A percentile compares a stretch with the other conserved stretches of the same genome.
Conservation (phyloP, 306 rosid species). For the Medicago arabica region DNA sequence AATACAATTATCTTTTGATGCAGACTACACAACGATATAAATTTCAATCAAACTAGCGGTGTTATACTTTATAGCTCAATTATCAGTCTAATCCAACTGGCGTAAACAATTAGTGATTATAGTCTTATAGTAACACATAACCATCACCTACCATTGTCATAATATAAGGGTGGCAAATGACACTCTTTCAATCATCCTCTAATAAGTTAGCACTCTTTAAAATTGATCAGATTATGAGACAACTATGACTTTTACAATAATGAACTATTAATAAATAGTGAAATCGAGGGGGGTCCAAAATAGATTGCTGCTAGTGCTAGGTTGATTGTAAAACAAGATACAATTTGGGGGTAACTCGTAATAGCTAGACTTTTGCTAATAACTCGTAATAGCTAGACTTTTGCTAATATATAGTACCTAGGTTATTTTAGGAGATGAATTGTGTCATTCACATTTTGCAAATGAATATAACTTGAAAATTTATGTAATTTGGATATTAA, state of each 20-base stretch:
- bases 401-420: neutral
- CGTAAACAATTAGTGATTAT: neutral
- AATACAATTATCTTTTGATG: neutral
- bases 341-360: neutral
- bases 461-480: neutral
- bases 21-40: neutral
- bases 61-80: neutral
- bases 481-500: neutral
- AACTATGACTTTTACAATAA: neutral
- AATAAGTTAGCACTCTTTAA: neutral
- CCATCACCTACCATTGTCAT: neutral
- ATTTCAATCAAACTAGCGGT: neutral
- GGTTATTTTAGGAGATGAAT: neutral
- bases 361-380: neutral
- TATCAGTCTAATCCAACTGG: slow-evolving; percentile 1
- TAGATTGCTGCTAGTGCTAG: neutral
- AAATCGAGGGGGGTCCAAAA: neutral
- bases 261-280: neutral
- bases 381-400: neutral
- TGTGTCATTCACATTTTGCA: neutral
- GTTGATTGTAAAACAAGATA: no score
- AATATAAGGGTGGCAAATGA: neutral
- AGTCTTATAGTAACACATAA: neutral
- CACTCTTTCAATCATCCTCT: neutral
- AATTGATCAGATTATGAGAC: neutral